Conservation (phyloP, 1,284 basidiomycete species). For the Trichosporon coremiiforme region DNA sequence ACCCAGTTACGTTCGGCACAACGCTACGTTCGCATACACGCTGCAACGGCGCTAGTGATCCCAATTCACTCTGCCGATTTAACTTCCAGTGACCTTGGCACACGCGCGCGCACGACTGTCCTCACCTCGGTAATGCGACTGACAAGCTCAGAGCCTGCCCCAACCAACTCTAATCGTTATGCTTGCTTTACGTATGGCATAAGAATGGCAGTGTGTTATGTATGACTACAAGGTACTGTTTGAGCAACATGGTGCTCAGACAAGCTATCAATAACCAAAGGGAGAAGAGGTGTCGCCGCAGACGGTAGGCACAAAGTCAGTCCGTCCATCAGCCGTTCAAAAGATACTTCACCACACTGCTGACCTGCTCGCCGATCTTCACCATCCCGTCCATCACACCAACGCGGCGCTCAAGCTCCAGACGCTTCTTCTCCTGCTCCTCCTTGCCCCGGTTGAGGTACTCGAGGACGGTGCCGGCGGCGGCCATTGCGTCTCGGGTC, state of each 20-base stretch:
- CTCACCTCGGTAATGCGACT: neutral
- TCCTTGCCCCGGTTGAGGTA: conserved; percentile 47
- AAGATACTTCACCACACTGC: conserved; percentile 50
- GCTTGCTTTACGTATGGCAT: neutral
- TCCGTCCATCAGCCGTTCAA: conserved; percentile 31
- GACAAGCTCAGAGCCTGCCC: neutral
- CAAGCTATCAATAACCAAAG: neutral
- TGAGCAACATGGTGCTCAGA: neutral
- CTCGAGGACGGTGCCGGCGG: conserved; percentile 45
- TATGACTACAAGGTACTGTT: neutral
- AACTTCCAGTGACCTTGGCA: neutral
- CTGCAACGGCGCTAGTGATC: neutral
- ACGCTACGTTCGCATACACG: neutral
- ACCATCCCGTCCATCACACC: conserved; percentile 54
- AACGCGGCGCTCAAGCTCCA: conserved; percentile 49
- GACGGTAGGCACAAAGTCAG: neutral
- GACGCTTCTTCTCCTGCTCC: conserved; percentile 48
- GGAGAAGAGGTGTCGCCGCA: neutral
- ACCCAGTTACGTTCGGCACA: neutral
- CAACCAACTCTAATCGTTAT: neutral
- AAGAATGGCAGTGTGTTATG: neutral
- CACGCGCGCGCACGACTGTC: too few species aligned
- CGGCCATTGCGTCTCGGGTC: conserved; percentile 47
- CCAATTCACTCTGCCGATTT: neutral
- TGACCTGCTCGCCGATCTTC: conserved; percentile 51